Conservation (phyloP, 2,329 filamentous ascomycete species). For the Arthroderma sp. region DNA sequence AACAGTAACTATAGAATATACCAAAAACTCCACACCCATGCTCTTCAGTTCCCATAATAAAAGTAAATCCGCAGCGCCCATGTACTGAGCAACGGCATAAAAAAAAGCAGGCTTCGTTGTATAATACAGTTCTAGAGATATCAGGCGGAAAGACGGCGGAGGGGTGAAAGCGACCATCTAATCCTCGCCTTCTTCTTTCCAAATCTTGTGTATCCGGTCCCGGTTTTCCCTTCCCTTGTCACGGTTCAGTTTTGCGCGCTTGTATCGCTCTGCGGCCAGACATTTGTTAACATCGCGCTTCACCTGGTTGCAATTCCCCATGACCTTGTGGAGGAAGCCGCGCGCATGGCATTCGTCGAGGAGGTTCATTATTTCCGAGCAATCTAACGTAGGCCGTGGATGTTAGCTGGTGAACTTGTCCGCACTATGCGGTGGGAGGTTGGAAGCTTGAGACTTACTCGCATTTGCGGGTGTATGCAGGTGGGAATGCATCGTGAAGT, state of each 20-base stretch:
- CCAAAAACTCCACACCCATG: no score
- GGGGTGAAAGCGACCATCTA: no score
- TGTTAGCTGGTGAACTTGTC: not conserved
- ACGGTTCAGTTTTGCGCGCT: conserved; percentile 65
- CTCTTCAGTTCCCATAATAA: no score
- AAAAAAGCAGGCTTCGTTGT: no score
- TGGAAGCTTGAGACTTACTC: conserved; percentile 43
- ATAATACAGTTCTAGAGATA: no score
- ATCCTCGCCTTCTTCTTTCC: conserved; percentile 43
- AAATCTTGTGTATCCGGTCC: conserved; percentile 61
- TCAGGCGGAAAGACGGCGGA: no score
- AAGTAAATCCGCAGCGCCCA: no score
- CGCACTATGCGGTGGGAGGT: conserved; percentile 2
- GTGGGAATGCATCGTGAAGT: conserved; percentile 78
- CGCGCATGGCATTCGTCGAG: conserved; percentile 91
- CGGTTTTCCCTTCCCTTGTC: conserved; percentile 56
- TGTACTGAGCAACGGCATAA: no score
- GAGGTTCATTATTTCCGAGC: conserved; percentile 83
- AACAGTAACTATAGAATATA: no score
- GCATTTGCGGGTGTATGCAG: conserved; percentile 84
- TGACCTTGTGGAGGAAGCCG: conserved; percentile 82
- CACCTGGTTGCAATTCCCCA: conserved; percentile 77
- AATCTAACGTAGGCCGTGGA: conserved; percentile 45
- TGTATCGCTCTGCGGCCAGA: conserved; percentile 64
- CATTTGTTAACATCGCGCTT: conserved; percentile 79